A percentile compares a stretch with the other conserved stretches of the same genome.
Evolutionary conservation across 2,329 filamentous ascomycete genomes (phyloP).

Genomic region (Hypoxylon rubiginosum): DNA sequence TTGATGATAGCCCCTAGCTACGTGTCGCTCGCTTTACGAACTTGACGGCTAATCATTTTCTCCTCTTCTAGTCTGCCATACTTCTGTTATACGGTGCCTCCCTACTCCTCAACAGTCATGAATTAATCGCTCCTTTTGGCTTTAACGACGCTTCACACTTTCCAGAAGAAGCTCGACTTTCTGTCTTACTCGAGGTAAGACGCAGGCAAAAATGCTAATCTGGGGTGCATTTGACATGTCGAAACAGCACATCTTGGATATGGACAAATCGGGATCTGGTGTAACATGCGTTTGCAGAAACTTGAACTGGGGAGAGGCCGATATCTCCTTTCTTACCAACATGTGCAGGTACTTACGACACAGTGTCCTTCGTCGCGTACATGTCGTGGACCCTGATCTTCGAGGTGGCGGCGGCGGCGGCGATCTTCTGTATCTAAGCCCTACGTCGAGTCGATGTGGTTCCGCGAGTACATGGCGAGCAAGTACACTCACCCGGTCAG

Average conservation of each 20-base stretch:
- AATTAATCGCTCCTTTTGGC: background rate
- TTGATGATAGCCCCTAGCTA: background rate
- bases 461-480: background rate
- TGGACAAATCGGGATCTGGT: background rate
- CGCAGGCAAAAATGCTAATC: background rate
- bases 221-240: background rate
- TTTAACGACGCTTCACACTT: background rate
- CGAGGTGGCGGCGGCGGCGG: background rate
- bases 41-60: background rate
- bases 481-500: background rate
- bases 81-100: background rate
- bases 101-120: background rate
- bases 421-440: background rate
- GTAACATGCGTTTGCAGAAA: background rate
- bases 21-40: background rate
- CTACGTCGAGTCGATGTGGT: background rate
- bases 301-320: background rate
- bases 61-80: background rate
- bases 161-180: background rate
- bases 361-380: background rate
- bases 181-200: background rate
- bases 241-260: background rate
- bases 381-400: slow-evolving; percentile 1
- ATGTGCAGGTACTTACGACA: background rate
- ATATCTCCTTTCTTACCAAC: background rate